Conservation (phyloP, 73 alveolate genomes). For the Paramecium tetraurelia region DNA sequence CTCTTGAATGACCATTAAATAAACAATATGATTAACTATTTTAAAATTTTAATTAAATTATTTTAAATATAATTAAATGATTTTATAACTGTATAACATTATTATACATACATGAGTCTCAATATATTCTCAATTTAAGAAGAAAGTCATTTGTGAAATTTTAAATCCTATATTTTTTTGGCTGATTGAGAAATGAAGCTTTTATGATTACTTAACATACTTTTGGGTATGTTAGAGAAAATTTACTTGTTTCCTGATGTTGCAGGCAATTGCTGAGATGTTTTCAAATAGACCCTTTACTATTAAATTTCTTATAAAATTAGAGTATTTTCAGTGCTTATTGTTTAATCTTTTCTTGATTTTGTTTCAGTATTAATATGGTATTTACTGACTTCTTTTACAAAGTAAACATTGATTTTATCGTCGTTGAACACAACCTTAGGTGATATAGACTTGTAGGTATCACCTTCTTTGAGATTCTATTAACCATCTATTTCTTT, state of each 20-base stretch:
- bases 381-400: background rate
- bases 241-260: background rate
- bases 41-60: background rate
- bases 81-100: background rate
- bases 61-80: background rate
- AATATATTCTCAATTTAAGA: background rate
- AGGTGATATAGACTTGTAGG: background rate
- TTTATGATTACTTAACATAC: background rate
- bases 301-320: background rate
- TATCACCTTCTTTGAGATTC: background rate
- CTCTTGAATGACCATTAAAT: background rate
- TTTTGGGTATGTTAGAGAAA: background rate
- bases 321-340: background rate
- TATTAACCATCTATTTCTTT: slow-evolving; percentile 9
- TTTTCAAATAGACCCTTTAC: background rate
- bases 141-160: background rate
- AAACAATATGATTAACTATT: background rate
- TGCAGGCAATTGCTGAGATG: background rate
- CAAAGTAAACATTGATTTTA: slow-evolving; percentile 9
- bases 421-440: background rate
- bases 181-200: background rate
- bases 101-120: background rate
- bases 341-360: background rate
- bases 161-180: background rate
- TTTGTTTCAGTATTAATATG: background rate